Percentiles rank a stretch among this genome's conserved stretches.
Evolutionary conservation across 306 rosid species (phyloP).

Genomic region (Lupinus albus): DNA sequence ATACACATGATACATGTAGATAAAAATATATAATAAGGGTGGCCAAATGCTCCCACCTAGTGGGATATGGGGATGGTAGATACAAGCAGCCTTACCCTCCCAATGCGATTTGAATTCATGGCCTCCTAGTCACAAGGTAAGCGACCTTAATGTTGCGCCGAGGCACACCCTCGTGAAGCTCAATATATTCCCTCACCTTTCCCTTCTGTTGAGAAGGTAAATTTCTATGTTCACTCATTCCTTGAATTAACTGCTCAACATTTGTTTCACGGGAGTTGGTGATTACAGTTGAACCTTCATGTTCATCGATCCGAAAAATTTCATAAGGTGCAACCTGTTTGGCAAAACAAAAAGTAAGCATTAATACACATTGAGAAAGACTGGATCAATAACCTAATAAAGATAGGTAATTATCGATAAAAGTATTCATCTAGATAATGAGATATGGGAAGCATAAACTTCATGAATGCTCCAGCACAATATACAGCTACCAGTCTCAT

Average conservation of each 20-base stretch:
- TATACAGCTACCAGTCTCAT: conserved; percentile 13
- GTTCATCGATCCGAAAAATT: conserved; percentile 66
- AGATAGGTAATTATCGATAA: conserved; percentile 4
- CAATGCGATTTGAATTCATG: too few relatives aligned
- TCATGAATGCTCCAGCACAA: conserved; percentile 1
- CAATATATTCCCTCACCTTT: conserved; percentile 57
- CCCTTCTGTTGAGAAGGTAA: conserved; percentile 48
- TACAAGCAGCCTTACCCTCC: too few relatives aligned
- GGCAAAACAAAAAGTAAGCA: background rate
- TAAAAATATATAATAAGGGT: too few relatives aligned
- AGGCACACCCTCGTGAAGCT: too few relatives aligned
- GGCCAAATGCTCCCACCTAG: too few relatives aligned
- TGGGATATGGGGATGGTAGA: too few relatives aligned
- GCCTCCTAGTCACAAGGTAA: too few relatives aligned
- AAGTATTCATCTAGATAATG: conserved; percentile 17
- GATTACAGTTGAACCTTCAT: conserved; percentile 57
- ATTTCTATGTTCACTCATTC: conserved; percentile 50
- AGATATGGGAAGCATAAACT: conserved; percentile 7
- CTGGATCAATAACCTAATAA: conserved; percentile 6
- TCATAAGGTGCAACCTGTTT: conserved; percentile 81
- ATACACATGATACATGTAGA: background rate
- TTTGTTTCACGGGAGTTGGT: conserved; percentile 46
- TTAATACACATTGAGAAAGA: background rate
- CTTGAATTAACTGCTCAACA: conserved; percentile 50
- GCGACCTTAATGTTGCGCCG: too few relatives aligned